phyloP scores from a whole-genome alignment of 1,284 basidiomycete genomes.

The Gastroboletus turbinatus region DNA sequence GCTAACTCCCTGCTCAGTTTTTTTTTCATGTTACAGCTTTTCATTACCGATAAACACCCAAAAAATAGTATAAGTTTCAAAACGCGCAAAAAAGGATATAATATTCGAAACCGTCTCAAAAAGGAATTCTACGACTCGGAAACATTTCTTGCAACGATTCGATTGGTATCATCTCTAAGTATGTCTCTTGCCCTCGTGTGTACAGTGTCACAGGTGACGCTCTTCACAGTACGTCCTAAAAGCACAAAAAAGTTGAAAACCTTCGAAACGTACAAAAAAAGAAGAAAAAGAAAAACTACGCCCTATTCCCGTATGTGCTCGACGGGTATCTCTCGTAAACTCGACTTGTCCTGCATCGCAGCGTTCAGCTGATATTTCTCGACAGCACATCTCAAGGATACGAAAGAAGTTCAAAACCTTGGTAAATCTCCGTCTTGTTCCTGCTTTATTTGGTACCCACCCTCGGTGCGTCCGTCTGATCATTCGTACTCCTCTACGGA shows the following conservation, averaged over 20 bases:
- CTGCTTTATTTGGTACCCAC: neutral
- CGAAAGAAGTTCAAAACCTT: neutral
- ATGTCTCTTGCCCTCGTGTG: neutral
- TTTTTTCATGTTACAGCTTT: neutral
- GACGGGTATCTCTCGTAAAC: neutral
- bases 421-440: neutral
- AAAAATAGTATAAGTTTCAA: constrained; percentile 5
- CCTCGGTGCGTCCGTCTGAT: neutral
- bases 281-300: neutral
- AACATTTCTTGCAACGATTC: neutral
- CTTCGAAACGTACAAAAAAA: neutral
- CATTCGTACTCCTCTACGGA: neutral
- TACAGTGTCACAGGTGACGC: neutral
- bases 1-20: neutral
- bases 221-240: neutral
- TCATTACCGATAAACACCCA: neutral
- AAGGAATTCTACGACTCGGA: neutral
- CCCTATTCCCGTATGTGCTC: neutral
- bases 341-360: neutral
- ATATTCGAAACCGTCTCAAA: constrained; percentile 4
- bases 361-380: neutral
- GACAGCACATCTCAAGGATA: neutral
- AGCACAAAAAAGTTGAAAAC: constrained; percentile 8
- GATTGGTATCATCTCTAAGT: neutral
- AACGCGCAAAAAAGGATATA: constrained; percentile 11